A percentile compares a stretch with the other conserved stretches of the same genome.
Evolutionary conservation across 2,329 filamentous ascomycete species (phyloP).

Genomic region (Juglanconis sp.): DNA sequence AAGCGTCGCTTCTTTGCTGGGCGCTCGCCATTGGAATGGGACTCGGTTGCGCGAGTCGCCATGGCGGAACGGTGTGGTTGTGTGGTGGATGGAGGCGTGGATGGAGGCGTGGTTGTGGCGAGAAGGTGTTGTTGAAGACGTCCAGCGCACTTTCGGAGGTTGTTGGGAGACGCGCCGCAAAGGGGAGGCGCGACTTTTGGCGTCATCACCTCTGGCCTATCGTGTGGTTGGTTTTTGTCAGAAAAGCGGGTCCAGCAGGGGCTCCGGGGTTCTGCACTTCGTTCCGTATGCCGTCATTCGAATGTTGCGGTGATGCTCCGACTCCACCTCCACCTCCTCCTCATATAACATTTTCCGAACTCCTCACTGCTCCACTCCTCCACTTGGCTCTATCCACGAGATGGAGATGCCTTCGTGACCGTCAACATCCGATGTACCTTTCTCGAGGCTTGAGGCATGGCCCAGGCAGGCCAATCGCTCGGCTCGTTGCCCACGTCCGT

Average conservation of each 20-base stretch:
- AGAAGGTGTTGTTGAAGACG: not conserved
- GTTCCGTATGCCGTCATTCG: not conserved
- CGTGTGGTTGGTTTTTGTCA: conserved; percentile 37
- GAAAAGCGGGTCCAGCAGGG: conserved; percentile 2
- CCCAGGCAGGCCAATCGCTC: conserved; percentile 29
- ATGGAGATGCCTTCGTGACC: not conserved
- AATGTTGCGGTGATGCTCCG: not conserved
- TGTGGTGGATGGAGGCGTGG: not conserved
- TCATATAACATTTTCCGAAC: not conserved
- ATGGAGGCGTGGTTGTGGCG: not conserved
- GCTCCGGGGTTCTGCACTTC: not conserved
- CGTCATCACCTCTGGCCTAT: conserved; percentile 29
- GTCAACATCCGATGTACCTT: conserved; percentile 35
- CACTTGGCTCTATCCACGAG: not conserved
- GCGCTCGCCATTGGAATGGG: conserved; percentile 7
- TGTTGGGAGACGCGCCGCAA: conserved; percentile 35
- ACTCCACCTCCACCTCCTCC: not conserved
- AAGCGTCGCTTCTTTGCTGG: conserved; percentile 19
- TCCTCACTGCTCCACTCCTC: not conserved
- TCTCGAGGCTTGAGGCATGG: conserved; percentile 33
- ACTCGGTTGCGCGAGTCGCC: conserved; percentile 24
- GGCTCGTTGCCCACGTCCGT: not conserved
- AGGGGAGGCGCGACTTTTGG: conserved; percentile 30
- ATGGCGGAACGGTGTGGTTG: not conserved
- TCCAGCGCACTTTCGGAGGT: not conserved